Evolutionary conservation across 345 rosid genomes (phyloP), one percentile per base, ranked within the genome.

Genomic region (Nasturtium officinale): DNA sequence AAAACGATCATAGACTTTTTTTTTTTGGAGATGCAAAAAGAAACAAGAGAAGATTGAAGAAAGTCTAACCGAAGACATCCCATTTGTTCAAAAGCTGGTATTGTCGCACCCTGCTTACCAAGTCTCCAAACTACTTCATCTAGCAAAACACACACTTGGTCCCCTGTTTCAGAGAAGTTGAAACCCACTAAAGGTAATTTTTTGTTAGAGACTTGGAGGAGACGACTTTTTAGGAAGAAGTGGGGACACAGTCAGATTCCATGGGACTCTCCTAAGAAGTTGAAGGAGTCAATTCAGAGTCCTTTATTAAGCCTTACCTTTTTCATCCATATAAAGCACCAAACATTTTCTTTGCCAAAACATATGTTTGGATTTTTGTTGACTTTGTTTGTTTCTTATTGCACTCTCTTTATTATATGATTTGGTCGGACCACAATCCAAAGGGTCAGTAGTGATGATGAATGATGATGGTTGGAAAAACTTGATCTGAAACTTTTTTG

Each of bases 11-110:
- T 47, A 43, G 35, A 12, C 28, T 3, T n/a, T 26, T 69, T n/a
- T 26, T 69, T 43, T 15, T 15, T 10, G 30, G 70, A 77, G 69
- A 21, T 50, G 50, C 18, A 60, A 40, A 71, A 60, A 37, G 23
- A 73, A 65, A 67, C 43, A 43, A 54, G 52, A 30, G 56, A 16
- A 25, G 37, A 43, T 45, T 16, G 15, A 23, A 47, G 43, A 69
- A 73, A 45, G 40, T 75, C 89, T 37, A 79, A 86, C 89, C 83
- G 85, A 80, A 83, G 85, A 80, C 92, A 87, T 84, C 78, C 37
- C 72, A 63, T 54, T 71, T 64, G 68, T 45, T 26, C 33, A 37
- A 56, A 55, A 56, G 78, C 77, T 70, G 72, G 66, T 38, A 45
- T 70, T 80, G 59, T 73, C 71, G 40, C 54, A 50, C 40, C 67